Evolutionary conservation across 495 filamentous ascomycete species (phyloP).

Genomic region (Cryomyces minteri): DNA sequence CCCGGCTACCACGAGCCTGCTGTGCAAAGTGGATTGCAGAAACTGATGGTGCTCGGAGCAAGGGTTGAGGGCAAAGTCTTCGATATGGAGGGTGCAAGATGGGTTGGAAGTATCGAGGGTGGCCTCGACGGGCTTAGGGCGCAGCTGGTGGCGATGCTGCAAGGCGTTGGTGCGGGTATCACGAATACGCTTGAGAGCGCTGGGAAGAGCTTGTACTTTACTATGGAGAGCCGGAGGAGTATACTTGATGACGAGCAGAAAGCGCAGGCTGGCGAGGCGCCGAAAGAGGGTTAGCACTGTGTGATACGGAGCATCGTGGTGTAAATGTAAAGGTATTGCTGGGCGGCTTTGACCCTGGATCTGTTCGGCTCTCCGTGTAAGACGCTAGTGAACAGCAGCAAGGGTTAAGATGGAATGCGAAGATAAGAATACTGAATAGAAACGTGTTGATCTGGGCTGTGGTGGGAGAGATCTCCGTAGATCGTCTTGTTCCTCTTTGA

Average conservation of each 20-base stretch:
- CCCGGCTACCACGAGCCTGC: conserved; percentile 62
- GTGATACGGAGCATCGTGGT: too few species aligned
- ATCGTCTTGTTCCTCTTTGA: too few species aligned
- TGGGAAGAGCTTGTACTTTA: conserved; percentile 62
- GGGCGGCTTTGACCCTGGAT: too few species aligned
- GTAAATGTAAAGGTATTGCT: too few species aligned
- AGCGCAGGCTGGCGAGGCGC: conserved; percentile 2
- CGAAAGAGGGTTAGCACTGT: too few species aligned
- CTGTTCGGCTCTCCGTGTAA: too few species aligned
- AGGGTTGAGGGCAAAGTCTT: conserved; percentile 68
- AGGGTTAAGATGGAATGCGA: too few species aligned
- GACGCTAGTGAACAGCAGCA: too few species aligned
- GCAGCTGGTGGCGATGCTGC: conserved; percentile 61
- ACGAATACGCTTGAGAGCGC: conserved; percentile 57
- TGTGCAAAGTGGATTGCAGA: conserved; percentile 65
- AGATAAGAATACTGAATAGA: too few species aligned
- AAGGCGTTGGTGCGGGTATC: conserved; percentile 53
- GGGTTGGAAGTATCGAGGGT: conserved; percentile 66
- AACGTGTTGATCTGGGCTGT: too few species aligned
- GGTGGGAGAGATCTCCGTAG: too few species aligned
- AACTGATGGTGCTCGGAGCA: conserved; percentile 71
- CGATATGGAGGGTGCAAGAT: conserved; percentile 59
- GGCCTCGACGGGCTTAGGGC: conserved; percentile 67
- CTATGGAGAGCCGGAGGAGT: conserved; percentile 57
- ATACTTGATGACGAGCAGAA: conserved; percentile 62